A percentile compares a stretch with the other conserved stretches of the same genome.
These are phyloP conservation scores for Cladophialophora carrionii DNA, from an alignment of 2,329 filamentous ascomycete genomes.

Conservation along the genomic window DNA sequence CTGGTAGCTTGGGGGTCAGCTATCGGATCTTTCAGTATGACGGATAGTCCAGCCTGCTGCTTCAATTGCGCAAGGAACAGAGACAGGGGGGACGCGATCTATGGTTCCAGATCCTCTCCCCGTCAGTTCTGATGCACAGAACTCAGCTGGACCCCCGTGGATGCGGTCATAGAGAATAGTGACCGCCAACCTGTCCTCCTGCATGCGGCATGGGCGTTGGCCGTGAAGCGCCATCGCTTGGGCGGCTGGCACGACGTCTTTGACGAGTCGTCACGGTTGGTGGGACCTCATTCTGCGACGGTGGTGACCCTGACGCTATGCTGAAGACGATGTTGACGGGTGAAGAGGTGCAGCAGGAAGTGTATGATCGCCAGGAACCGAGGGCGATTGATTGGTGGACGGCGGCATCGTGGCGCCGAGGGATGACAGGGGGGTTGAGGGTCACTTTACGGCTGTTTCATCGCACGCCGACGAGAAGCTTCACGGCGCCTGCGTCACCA, in stretches of 20 bases:
- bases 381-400: conserved; percentile 23
- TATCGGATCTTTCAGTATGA: conserved; percentile 4
- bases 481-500: neutral
- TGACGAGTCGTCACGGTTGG: conserved; percentile 19
- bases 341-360: conserved; percentile 22
- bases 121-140: neutral
- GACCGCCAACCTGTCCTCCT: conserved; percentile 9
- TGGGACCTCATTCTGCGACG: conserved; percentile 29
- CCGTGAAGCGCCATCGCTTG: conserved; percentile 11
- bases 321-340: conserved; percentile 18
- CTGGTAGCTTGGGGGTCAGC: conserved; percentile 10
- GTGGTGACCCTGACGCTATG: conserved; percentile 28
- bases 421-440: conserved; percentile 1
- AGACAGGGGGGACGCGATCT: conserved; percentile 20
- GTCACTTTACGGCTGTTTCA: conserved; percentile 9
- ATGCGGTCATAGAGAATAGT: conserved; percentile 14
- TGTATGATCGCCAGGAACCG: conserved; percentile 30
- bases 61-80: conserved; percentile 14
- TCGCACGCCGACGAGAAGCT: neutral
- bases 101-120: conserved; percentile 2
- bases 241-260: conserved; percentile 16
- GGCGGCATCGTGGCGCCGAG: neutral
- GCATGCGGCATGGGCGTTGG: conserved; percentile 15
- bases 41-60: conserved; percentile 18
- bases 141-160: conserved; percentile 1